Conservation (phyloP, 202 grass and related monocot species). For the Eragrostis tef region DNA sequence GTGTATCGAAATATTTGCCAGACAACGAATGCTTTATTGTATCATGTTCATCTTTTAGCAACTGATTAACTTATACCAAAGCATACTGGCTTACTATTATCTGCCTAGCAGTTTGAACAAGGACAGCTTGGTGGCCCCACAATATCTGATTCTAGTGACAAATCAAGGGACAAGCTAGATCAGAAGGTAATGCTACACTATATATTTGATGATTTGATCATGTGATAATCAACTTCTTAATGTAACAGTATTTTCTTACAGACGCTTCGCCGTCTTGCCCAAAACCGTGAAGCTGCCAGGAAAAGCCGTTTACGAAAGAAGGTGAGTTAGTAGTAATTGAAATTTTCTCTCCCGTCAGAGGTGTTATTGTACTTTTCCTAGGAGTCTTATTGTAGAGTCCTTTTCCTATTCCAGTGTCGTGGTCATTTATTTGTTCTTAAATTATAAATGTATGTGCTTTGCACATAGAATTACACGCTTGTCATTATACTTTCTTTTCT, state of each 20-base stretch:
- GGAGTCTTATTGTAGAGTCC: too few species aligned
- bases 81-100: constrained; percentile 34
- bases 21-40: neutral
- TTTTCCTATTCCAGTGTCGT: too few species aligned
- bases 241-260: constrained; percentile 45
- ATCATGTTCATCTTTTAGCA: constrained; percentile 1
- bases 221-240: constrained; percentile 32
- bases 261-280: constrained; percentile 87
- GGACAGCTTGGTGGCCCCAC: constrained; percentile 57
- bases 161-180: constrained; percentile 84
- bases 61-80: constrained; percentile 19
- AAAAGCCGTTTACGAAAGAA: constrained; percentile 99
- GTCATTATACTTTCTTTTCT: constrained; percentile 23
- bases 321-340: constrained; percentile 52
- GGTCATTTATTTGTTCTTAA: neutral
- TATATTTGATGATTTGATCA: constrained; percentile 33
- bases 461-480: neutral
- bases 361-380: too few species aligned
- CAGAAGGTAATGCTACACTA: constrained; percentile 70
- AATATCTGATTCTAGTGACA: constrained; percentile 89
- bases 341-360: neutral
- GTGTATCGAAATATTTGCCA: neutral
- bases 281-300: constrained; percentile 97
- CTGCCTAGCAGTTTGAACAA: constrained; percentile 67
- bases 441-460: constrained; percentile 24